Base-by-base conservation (phyloP, 148 eudicot genomes). In the Rhododendron molle region DNA sequence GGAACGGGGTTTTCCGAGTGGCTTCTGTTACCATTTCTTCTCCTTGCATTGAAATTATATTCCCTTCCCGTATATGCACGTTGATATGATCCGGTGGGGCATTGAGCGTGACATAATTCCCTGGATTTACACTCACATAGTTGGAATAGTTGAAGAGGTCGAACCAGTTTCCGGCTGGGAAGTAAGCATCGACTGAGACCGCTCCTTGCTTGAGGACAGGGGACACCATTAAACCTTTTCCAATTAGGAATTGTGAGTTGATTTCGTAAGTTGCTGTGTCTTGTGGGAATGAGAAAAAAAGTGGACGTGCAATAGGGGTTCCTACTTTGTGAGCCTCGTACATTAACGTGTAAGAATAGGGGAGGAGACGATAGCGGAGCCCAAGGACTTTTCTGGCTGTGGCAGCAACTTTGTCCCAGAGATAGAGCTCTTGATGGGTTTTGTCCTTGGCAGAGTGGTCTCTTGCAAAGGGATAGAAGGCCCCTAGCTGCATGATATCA, bases 401-500 rank as follows among this genome's bases (percentile, higher is more conserved):
- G 82, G 89, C 89, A 1, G 96, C 93, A n/a, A 96, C 98, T 32
- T 96, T 91, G 46, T 92, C 87, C 98, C 98, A 96, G 56, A 91
- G 43, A 86, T 92, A 96, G 49, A 96, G 95, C 87, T 96, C 98
- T 86, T 94, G 98, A 54, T 89, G 89, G 18, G 12, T 62, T 1
- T 90, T 86, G 12, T 26, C 60, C 15, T 86, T 88, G 10, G 58
- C 86, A 0, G 96, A 88, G 88, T 96, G 98, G 84, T 96, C 98
- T 87, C 98, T 92, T 16, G 98, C 87, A 88, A 96, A 96, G 14
- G 98, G 98, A 89, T 96, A 96, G 85, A 96, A 96, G 40, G 98
- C 98, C 8, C 98, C 98, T 5, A 96, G 87, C 98, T 96, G 89
- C 88, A 89, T 38, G 1, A 11, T 28, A 38, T 76, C n/a, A 78